Base-by-base conservation (phyloP, 1,284 basidiomycete genomes). In the Papiliotrema flavescens region DNA sequence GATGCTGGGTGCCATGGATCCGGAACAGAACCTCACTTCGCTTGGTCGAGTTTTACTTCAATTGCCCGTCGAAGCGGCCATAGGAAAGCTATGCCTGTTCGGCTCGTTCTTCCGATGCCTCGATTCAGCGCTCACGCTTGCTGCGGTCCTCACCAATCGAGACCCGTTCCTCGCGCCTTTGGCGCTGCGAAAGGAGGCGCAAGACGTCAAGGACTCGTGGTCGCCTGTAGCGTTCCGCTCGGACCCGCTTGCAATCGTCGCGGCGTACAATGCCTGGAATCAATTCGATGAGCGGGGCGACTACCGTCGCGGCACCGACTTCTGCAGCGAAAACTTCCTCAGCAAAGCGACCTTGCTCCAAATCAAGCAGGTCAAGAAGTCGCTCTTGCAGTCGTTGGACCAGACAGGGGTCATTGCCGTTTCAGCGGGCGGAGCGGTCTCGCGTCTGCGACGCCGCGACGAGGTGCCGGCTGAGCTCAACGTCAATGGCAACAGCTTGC, bases 61-160 rank as follows among this genome's bases (percentile, higher is more conserved):
- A 72, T 79, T 97, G 1, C 94, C 94, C 6, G 84, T 95, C 48
- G 93, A 97, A 53, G 89, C 85, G 0, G 87, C 90, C 53, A 86
- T 97, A 76, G 94, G 91, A 54, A 87, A 92, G 59, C 80, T 98
- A 57, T 89, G 93, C 51, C 80, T 97, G 1, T 90, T 87, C 71
- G 94, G 93, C 37, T 86, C 88, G 63, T 91, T 97, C 80, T 96
- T 96, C 85, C 84, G 89, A 55, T 97, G 93, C 75, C 80, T 97
- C 51, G 90, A 96, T 70, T 86, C 88, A 43, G 90, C 91, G 0
- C 77, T 97, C 49, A 90, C 90, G 3, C 82, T 98, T 40, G 92
- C 93, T 5, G 90, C 93, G 1, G 88, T 96, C 63, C 76, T 96
- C 63, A 88, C 90, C 9, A 90, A 89, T 67, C 85, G 93, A 37